Evolutionary conservation across 345 rosid genomes (phyloP).

Genomic region (Gossypium turneri): DNA sequence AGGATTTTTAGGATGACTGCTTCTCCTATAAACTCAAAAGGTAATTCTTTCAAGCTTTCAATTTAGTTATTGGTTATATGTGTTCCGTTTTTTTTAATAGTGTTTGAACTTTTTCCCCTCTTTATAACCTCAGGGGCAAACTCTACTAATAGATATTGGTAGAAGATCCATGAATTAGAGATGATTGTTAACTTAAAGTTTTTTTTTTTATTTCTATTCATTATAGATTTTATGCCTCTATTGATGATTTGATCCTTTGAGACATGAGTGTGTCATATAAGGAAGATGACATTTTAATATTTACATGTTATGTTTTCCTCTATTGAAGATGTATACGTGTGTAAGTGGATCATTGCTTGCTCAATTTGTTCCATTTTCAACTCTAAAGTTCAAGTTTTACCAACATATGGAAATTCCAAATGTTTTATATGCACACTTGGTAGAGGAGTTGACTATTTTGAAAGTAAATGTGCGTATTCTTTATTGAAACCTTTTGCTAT

Average conservation of each 20-base stretch:
- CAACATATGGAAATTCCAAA: constrained; percentile 29
- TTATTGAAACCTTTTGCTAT: not conserved
- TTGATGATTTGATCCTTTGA: not conserved
- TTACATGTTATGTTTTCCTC: constrained; percentile 9
- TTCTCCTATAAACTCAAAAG: constrained; percentile 10
- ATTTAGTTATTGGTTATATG: too few species aligned
- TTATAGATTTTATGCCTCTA: not conserved
- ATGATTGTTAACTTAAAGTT: constrained; percentile 69
- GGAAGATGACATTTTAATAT: too few species aligned
- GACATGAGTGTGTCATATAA: not conserved
- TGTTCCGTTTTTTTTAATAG: too few species aligned
- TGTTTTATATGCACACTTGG: constrained; percentile 19
- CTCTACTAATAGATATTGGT: too few species aligned
- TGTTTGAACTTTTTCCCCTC: too few species aligned
- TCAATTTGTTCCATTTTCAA: constrained; percentile 54
- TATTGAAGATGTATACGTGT: constrained; percentile 70
- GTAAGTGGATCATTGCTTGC: constrained; percentile 53
- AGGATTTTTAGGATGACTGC: constrained; percentile 51
- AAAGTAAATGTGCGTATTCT: constrained; percentile 42
- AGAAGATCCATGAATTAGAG: constrained; percentile 56
- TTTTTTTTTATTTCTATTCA: constrained; percentile 1
- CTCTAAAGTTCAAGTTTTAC: constrained; percentile 51
- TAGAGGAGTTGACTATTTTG: constrained; percentile 27
- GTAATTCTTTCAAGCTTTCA: too few species aligned
- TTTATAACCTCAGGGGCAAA: too few species aligned